Evolutionary conservation across 441 rosid species (phyloP).

Genomic region (Erodium texanum): DNA sequence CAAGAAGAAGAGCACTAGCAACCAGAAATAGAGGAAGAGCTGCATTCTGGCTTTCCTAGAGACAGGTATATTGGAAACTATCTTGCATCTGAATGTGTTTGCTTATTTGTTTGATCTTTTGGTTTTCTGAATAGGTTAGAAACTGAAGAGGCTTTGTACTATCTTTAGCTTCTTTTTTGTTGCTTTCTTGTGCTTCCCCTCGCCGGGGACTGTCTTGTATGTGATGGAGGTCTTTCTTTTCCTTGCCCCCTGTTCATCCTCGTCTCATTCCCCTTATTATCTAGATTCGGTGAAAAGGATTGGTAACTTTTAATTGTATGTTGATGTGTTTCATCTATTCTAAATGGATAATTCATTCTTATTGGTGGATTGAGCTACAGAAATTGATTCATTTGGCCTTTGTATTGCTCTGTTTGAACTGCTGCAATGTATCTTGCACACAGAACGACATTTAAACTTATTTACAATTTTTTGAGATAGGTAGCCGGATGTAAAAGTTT

Average conservation of each 20-base stretch:
- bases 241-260: slow-evolving; percentile 13
- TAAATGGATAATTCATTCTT: background rate
- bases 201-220: slow-evolving; percentile 29
- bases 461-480: too few species aligned
- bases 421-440: background rate
- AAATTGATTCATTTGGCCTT: background rate
- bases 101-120: slow-evolving; percentile 25
- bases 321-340: slow-evolving; percentile 4
- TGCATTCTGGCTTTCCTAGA: slow-evolving; percentile 18
- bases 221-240: slow-evolving; percentile 27
- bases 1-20: slow-evolving; percentile 66
- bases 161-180: slow-evolving; percentile 24
- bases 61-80: slow-evolving; percentile 28
- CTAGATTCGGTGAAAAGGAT: slow-evolving; percentile 24
- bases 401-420: background rate
- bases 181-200: background rate
- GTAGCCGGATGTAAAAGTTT: too few species aligned
- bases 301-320: slow-evolving; percentile 21
- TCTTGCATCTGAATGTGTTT: slow-evolving; percentile 33
- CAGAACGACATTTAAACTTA: too few species aligned
- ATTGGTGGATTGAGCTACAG: background rate
- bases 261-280: slow-evolving; percentile 1
- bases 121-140: slow-evolving; percentile 31
- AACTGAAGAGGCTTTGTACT: slow-evolving; percentile 37
- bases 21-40: slow-evolving; percentile 37